Conservation (phyloP, 192 early-diverging fungal genomes). For the Mortierella claussenii region DNA sequence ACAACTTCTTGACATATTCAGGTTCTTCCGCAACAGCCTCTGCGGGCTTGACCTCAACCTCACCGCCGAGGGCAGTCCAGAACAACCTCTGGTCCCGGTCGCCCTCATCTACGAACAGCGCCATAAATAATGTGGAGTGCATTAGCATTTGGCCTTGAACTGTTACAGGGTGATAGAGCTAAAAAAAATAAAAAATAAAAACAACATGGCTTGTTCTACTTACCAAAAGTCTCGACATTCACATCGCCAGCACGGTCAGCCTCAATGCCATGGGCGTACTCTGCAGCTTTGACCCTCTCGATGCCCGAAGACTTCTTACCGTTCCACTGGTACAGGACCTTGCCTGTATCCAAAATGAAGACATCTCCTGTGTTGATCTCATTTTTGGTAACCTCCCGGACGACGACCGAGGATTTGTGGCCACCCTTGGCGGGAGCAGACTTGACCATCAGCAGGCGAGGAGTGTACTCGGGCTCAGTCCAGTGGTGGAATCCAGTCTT, state of each 20-base stretch:
- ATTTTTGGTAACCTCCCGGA: conserved; percentile 68
- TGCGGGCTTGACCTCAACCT: conserved; percentile 67
- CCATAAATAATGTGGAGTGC: too few species aligned
- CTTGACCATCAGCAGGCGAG: conserved; percentile 70
- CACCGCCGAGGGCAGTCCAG: conserved; percentile 73
- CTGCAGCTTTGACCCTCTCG: conserved; percentile 79
- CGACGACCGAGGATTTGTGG: conserved; percentile 61
- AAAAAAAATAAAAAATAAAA: background rate
- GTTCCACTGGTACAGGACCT: conserved; percentile 77
- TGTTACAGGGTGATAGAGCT: too few species aligned
- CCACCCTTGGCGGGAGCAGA: conserved; percentile 42
- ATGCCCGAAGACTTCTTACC: conserved; percentile 67
- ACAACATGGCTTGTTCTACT: conserved; percentile 1
- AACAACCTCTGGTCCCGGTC: conserved; percentile 66
- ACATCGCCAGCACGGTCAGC: conserved; percentile 70
- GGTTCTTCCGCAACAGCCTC: conserved; percentile 51
- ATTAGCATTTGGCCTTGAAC: too few species aligned
- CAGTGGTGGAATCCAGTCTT: conserved; percentile 77
- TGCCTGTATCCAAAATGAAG: conserved; percentile 79
- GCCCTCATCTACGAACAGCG: conserved; percentile 71
- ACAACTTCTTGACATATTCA: conserved; percentile 58
- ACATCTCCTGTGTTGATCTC: conserved; percentile 77
- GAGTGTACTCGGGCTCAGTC: conserved; percentile 57
- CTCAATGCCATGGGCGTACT: conserved; percentile 67
- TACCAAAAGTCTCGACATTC: conserved; percentile 73